Percentiles rank a stretch among this genome's conserved stretches.
Conservation (phyloP, 257 asterid species). For the Primulina huaijiensis region DNA sequence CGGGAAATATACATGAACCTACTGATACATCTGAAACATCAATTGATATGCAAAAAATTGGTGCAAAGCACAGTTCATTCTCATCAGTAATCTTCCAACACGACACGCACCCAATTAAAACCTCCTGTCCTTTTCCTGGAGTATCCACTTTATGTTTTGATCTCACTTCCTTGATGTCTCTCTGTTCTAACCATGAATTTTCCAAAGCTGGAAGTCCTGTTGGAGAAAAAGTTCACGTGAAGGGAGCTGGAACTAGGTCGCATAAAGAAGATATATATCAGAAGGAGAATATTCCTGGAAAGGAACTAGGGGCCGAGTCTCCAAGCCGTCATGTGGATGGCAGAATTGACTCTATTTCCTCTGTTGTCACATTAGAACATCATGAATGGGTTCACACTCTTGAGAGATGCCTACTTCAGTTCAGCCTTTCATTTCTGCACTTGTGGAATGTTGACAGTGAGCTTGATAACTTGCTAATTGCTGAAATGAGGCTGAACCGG, state of each 20-base stretch:
- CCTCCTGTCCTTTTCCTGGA: slow-evolving; percentile 94
- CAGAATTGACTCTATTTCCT: slow-evolving; percentile 31
- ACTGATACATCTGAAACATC: slow-evolving; percentile 27
- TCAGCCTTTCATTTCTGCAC: slow-evolving; percentile 89
- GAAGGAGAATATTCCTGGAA: slow-evolving; percentile 30
- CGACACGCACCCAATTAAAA: slow-evolving; percentile 61
- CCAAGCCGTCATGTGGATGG: slow-evolving; percentile 32
- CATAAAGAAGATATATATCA: slow-evolving; percentile 34
- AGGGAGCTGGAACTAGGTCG: slow-evolving; percentile 38
- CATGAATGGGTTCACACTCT: slow-evolving; percentile 48
- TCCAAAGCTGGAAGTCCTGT: slow-evolving; percentile 30
- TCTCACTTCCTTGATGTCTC: slow-evolving; percentile 71
- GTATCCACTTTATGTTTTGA: slow-evolving; percentile 75
- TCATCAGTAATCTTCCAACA: slow-evolving; percentile 40
- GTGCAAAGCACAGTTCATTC: slow-evolving; percentile 32
- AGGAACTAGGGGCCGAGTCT: slow-evolving; percentile 35
- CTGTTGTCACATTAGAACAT: slow-evolving; percentile 36
- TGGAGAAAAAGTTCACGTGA: slow-evolving; percentile 34
- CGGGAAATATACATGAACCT: slow-evolving; percentile 28
- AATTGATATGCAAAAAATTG: slow-evolving; percentile 34
- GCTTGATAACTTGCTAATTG: slow-evolving; percentile 71
- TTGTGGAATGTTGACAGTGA: slow-evolving; percentile 81
- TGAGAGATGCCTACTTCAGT: slow-evolving; percentile 69
- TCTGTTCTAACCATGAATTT: slow-evolving; percentile 52
- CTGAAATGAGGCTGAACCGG: slow-evolving; percentile 79